Percentiles rank a stretch among this genome's conserved stretches.
Conservation (phyloP, 169 alveolate species). For the Besnoitia besnoiti region DNA sequence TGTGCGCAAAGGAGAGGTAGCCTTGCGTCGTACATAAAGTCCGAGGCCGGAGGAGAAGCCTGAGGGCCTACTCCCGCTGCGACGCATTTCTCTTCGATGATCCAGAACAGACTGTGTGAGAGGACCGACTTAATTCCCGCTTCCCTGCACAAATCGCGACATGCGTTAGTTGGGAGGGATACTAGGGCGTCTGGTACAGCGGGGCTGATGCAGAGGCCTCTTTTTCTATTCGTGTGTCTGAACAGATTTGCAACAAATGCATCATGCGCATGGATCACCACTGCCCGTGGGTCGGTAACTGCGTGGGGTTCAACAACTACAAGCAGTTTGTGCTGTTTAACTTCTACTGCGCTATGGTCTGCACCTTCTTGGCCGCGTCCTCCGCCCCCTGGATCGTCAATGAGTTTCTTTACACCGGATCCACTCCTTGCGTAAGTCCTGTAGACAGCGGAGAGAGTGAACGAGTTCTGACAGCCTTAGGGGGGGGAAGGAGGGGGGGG, state of each 20-base stretch:
- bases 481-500: background rate
- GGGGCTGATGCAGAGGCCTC: background rate
- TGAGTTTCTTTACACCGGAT: background rate
- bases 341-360: conserved; percentile 79
- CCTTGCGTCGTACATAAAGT: no score
- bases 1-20: no score
- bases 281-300: conserved; percentile 87
- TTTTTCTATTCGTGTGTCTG: background rate
- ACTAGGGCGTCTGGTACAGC: no score
- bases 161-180: no score
- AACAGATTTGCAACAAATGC: conserved; percentile 84
- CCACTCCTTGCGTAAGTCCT: background rate
- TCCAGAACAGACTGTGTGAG: no score
- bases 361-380: conserved; percentile 73
- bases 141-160: no score
- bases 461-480: no score
- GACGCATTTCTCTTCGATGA: no score
- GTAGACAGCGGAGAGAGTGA: background rate
- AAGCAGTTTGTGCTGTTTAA: conserved; percentile 80
- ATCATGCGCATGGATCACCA: conserved; percentile 92
- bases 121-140: no score
- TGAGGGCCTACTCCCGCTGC: no score
- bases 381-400: conserved; percentile 31
- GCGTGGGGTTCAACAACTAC: conserved; percentile 80
- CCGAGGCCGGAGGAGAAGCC: no score